Evolutionary conservation across 208 protist genomes (phyloP), one percentile per base, ranked within the genome.

Genomic region (Strigomonas oncopelti): DNA sequence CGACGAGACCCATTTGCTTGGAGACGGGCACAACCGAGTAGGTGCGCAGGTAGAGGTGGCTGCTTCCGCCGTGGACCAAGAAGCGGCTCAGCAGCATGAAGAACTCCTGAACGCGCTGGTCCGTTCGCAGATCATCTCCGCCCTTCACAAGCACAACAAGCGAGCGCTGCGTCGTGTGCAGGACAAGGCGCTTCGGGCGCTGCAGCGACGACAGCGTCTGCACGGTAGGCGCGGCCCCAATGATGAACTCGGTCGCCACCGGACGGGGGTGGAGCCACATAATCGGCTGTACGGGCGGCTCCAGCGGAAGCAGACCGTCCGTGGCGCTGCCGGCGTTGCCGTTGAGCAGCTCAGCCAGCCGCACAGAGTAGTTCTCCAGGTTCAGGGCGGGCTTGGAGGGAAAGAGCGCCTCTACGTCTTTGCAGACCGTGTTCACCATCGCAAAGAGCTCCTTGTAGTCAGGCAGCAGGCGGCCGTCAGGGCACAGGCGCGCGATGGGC

Each of bases 21-120:
- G 83, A 91, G 59, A 96, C 72, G n/a, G 96, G 94, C n/a, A 98
- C 65, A 9, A 98, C 91, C 0, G 71, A 62, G 70, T 94, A 94
- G n/a, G 83, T 92, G 25, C 77, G 82, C 5, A 97, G 61, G 11
- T 29, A 31, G 20, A 96, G 63, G 14, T 58, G 22, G 1, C 76
- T 61, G 46, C 53, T 24, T 8, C 25, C 29, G 52, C 16, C 46
- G 54, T 65, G 45, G 9, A 54, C 67, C 32, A 71, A 75, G 24
- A 91, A 78, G 31, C 71, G 45, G 78, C 98, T 98, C 61, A 98
- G 92, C 25, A 91, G 54, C 7, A 24, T 36, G 65, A 98, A 97
- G 5, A 98, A 34, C 65, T 97, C 87, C 75, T 98, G 75, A 22
- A 98, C 70, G 52, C 96, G 81, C 81, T 98, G 92, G 74, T 98